Conservation (phyloP, 192 early-diverging fungal species). For the Neocallimastix lanati region DNA sequence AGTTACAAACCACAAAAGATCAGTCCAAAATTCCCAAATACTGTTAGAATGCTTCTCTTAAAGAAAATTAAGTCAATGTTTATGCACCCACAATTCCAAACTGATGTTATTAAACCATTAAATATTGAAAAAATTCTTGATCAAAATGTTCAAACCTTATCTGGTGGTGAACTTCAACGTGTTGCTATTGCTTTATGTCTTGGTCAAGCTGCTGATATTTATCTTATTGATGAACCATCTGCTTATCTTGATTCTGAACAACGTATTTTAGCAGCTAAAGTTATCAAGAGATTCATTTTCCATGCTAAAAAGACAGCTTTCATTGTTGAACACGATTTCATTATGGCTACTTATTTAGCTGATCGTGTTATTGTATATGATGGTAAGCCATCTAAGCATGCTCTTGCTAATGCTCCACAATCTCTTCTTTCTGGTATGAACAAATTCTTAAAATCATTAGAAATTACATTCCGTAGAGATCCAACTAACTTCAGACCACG, state of each 20-base stretch:
- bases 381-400: constrained; percentile 69
- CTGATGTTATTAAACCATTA: constrained; percentile 88
- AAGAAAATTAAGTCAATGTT: constrained; percentile 71
- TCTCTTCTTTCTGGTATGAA: constrained; percentile 87
- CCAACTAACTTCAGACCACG: constrained; percentile 91
- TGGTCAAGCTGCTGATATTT: constrained; percentile 83
- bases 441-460: constrained; percentile 74
- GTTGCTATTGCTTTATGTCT: constrained; percentile 83
- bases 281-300: constrained; percentile 92
- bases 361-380: constrained; percentile 93
- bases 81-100: constrained; percentile 87
- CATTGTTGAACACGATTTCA: constrained; percentile 49
- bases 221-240: constrained; percentile 93
- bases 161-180: constrained; percentile 98
- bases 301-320: constrained; percentile 94
- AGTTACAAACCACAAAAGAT: constrained; percentile 98
- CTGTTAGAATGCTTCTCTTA: constrained; percentile 80
- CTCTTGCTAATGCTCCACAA: constrained; percentile 66
- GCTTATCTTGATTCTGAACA: constrained; percentile 98
- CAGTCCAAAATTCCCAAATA: constrained; percentile 75
- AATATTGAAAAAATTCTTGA: constrained; percentile 85
- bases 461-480: constrained; percentile 95
- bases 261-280: constrained; percentile 95
- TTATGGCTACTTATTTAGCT: constrained; percentile 95
- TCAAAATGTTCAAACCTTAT: constrained; percentile 58